Evolutionary conservation across 1,139 yeast species (phyloP).

Genomic region (Kurtzmaniella quercitrusa): DNA sequence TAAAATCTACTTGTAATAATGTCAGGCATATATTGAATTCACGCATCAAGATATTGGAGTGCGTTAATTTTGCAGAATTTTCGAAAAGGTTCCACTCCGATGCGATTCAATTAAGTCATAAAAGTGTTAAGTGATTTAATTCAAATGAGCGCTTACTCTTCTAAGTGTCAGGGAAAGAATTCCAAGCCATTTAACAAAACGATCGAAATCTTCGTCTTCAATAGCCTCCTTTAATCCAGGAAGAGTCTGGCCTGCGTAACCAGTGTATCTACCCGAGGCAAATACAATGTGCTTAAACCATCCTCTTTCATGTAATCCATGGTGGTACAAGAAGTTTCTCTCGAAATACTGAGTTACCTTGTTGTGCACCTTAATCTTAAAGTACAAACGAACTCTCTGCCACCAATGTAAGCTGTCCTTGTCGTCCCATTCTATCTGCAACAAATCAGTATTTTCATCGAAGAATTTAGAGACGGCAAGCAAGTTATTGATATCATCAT

Average conservation of each 20-base stretch:
- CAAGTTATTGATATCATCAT: constrained; percentile 23
- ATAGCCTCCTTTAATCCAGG: constrained; percentile 81
- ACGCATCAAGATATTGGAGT: background rate
- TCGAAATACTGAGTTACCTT: constrained; percentile 53
- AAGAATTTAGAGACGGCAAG: constrained; percentile 25
- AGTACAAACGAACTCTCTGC: constrained; percentile 38
- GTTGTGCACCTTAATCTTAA: constrained; percentile 36
- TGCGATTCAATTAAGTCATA: background rate
- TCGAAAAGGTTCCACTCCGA: background rate
- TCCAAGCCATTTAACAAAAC: constrained; percentile 55
- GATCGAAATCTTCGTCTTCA: constrained; percentile 58
- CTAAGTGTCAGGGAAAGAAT: constrained; percentile 38
- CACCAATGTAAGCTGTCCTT: constrained; percentile 33
- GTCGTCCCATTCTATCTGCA: constrained; percentile 35
- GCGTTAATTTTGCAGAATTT: background rate
- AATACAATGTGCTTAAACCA: constrained; percentile 86
- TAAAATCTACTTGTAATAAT: background rate
- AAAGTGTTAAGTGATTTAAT: background rate
- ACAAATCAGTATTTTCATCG: constrained; percentile 31
- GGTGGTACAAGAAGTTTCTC: constrained; percentile 56
- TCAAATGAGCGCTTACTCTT: constrained; percentile 17
- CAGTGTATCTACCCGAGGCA: constrained; percentile 83
- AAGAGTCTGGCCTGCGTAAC: constrained; percentile 77
- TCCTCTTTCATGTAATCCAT: constrained; percentile 63
- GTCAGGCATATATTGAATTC: background rate